Conservation (phyloP, 805 yeast genomes). For the Cyberlindnera subsufficiens region DNA sequence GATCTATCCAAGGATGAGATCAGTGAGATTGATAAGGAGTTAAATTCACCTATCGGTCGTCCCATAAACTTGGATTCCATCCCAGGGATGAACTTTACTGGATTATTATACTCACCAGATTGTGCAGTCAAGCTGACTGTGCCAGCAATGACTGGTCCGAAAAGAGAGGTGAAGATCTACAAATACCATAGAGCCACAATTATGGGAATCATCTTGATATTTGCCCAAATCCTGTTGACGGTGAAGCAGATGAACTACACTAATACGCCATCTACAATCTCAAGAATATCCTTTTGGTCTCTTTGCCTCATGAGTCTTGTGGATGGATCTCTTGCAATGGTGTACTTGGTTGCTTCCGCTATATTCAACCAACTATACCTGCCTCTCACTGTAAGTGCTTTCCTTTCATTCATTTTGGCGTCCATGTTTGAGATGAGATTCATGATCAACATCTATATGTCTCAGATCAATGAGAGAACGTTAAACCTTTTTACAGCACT, state of each 20-base stretch:
- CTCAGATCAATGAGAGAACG: conserved; percentile 68
- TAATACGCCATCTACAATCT: conserved; percentile 74
- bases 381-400: conserved; percentile 63
- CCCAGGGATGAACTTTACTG: conserved; percentile 54
- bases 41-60: conserved; percentile 68
- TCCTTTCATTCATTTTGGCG: conserved; percentile 62
- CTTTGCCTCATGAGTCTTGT: conserved; percentile 56
- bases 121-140: conserved; percentile 59
- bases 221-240: conserved; percentile 28
- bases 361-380: conserved; percentile 53
- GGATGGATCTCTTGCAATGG: conserved; percentile 65
- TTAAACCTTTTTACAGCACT: conserved; percentile 62
- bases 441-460: conserved; percentile 56
- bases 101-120: conserved; percentile 79
- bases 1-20: conserved; percentile 47
- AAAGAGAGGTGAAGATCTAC: conserved; percentile 40
- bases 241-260: conserved; percentile 62
- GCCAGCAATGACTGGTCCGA: conserved; percentile 43
- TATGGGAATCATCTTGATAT: conserved; percentile 15
- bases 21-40: conserved; percentile 62
- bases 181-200: conserved; percentile 15
- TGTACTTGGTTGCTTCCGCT: conserved; percentile 54
- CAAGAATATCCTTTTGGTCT: conserved; percentile 66
- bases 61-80: conserved; percentile 48
- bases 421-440: conserved; percentile 73